Conservation (phyloP, 768 basidiomycete species). For the Lyophyllum shimeji region DNA sequence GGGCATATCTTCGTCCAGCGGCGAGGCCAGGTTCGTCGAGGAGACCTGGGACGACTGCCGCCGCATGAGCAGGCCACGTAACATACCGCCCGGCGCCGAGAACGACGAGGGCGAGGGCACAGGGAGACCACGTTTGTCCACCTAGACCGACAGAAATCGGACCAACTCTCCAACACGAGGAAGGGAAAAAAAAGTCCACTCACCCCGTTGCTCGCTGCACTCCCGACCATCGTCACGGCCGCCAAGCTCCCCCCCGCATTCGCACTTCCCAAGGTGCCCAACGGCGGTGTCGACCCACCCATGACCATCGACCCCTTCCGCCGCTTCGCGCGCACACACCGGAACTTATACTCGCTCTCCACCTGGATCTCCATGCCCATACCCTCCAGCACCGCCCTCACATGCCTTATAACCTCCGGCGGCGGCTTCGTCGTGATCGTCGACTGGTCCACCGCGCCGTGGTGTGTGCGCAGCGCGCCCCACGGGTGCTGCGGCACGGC, state of each 20-base stretch:
- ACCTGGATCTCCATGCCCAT: conserved; percentile 91
- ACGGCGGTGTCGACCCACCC: conserved; percentile 27
- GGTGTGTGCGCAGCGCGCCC: conserved; percentile 76
- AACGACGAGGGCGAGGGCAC: conserved; percentile 76
- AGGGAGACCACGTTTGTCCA: conserved; percentile 88
- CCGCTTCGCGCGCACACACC: conserved; percentile 79
- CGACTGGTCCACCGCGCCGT: conserved; percentile 89
- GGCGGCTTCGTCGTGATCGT: conserved; percentile 85
- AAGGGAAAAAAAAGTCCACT: conserved; percentile 36
- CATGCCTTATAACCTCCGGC: conserved; percentile 84
- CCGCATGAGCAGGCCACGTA: conserved; percentile 86
- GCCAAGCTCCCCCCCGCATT: conserved; percentile 44
- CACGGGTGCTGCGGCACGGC: conserved; percentile 18
- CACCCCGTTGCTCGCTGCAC: conserved; percentile 86
- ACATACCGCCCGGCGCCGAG: conserved; percentile 71
- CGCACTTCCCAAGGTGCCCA: conserved; percentile 34
- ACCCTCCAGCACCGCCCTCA: conserved; percentile 72
- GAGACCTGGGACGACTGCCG: conserved; percentile 87
- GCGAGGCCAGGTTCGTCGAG: conserved; percentile 19
- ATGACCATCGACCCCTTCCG: conserved; percentile 51
- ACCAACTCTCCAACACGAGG: conserved; percentile 1
- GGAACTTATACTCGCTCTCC: conserved; percentile 89
- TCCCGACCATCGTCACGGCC: conserved; percentile 76
- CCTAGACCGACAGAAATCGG: conserved; percentile 43
- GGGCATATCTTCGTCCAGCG: conserved; percentile 48